Conservation (phyloP, 164 flowering plant species). For the Magnolia officinalis region DNA sequence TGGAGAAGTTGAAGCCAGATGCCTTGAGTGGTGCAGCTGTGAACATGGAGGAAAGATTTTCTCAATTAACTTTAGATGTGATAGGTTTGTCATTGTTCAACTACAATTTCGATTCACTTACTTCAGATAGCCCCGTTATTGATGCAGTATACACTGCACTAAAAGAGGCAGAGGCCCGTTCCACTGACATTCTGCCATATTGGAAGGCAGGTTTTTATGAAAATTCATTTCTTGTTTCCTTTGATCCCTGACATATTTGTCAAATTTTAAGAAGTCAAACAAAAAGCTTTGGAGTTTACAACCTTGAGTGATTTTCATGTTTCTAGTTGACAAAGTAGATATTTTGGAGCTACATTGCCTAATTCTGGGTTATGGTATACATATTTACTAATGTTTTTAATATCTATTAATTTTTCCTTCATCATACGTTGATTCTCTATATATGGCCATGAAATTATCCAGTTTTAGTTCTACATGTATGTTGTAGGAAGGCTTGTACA, state of each 20-base stretch:
- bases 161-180: slow-evolving; percentile 88
- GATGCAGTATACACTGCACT: slow-evolving; percentile 91
- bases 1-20: slow-evolving; percentile 57
- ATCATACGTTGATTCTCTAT: too few species aligned
- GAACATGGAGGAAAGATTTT: slow-evolving; percentile 88
- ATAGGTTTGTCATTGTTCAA: slow-evolving; percentile 89
- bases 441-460: too few species aligned
- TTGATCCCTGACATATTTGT: not conserved
- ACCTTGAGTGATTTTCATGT: too few species aligned
- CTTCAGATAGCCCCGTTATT: slow-evolving; percentile 76
- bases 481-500: too few species aligned
- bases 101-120: slow-evolving; percentile 84
- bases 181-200: slow-evolving; percentile 84
- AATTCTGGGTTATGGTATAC: too few species aligned
- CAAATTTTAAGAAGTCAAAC: too few species aligned
- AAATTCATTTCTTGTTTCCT: not conserved
- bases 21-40: slow-evolving; percentile 61
- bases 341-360: too few species aligned
- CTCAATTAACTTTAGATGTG: slow-evolving; percentile 86
- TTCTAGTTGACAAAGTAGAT: too few species aligned
- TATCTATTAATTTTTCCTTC: too few species aligned
- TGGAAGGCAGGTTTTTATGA: slow-evolving; percentile 71
- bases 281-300: too few species aligned
- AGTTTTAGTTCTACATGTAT: too few species aligned
- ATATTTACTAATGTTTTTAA: too few species aligned